Percentiles rank a stretch among this genome's conserved stretches.
phyloP scores from a whole-genome alignment of 164 flowering plant genomes.

The Macadamia tetraphylla region DNA sequence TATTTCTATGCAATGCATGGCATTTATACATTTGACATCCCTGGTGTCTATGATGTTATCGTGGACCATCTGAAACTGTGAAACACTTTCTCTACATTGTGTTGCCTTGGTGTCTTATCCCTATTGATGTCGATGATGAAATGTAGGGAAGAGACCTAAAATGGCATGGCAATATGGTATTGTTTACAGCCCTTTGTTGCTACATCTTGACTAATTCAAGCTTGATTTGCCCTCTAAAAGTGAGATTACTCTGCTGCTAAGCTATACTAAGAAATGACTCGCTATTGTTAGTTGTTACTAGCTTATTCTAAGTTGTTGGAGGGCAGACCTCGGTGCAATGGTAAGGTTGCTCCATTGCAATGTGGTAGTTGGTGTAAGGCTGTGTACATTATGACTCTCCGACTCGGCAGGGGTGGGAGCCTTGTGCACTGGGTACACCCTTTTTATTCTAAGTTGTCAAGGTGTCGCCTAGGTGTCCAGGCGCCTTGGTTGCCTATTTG shows the following conservation, averaged over 20 bases:
- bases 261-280: background rate
- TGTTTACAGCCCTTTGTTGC: background rate
- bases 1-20: background rate
- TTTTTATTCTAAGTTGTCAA: too few relatives aligned
- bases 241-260: background rate
- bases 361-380: too few relatives aligned
- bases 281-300: background rate
- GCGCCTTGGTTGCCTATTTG: too few relatives aligned
- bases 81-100: background rate
- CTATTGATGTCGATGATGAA: too few relatives aligned
- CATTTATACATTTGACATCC: background rate
- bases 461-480: too few relatives aligned
- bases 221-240: background rate
- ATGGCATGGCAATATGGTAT: background rate
- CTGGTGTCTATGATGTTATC: background rate
- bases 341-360: too few relatives aligned
- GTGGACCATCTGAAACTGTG: background rate
- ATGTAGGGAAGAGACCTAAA: background rate
- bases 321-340: too few relatives aligned
- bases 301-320: too few relatives aligned
- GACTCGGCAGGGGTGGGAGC: too few relatives aligned
- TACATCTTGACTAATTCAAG: background rate
- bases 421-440: too few relatives aligned
- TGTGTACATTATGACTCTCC: too few relatives aligned
- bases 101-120: too few relatives aligned